Percentiles rank a stretch among this genome's conserved stretches.
These are phyloP conservation scores for Citrullus mucosospermus DNA, from an alignment of 306 rosid species.

Conservation along the genomic window DNA sequence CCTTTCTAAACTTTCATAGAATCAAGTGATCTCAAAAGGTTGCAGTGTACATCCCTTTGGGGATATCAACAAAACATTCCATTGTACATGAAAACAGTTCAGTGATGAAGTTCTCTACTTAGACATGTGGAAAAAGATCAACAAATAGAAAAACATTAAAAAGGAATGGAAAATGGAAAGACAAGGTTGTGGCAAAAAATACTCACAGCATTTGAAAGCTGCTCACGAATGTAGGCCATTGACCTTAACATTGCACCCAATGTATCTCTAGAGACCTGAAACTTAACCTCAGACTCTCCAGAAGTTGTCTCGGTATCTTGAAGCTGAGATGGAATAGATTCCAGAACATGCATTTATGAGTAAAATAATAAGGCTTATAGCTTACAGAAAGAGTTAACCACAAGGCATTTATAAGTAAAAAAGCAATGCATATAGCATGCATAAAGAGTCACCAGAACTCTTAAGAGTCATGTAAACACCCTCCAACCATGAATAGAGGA, in stretches of 20 bases:
- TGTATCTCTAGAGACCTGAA: slow-evolving; percentile 86
- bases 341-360: neutral
- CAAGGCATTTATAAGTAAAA: neutral
- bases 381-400: neutral
- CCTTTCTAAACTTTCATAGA: neutral
- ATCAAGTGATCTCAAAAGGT: neutral
- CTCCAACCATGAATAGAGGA: neutral
- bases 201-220: slow-evolving; percentile 69
- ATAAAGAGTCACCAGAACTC: slow-evolving; percentile 1
- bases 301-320: slow-evolving; percentile 66
- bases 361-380: neutral
- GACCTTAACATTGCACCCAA: slow-evolving; percentile 89
- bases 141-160: too few relatives aligned
- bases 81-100: neutral
- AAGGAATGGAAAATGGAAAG: neutral
- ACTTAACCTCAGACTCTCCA: slow-evolving; percentile 83
- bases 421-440: neutral
- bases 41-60: neutral
- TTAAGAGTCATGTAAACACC: neutral
- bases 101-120: neutral
- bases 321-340: slow-evolving; percentile 35
- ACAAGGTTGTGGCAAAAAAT: slow-evolving; percentile 5
- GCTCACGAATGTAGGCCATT: slow-evolving; percentile 93
- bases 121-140: too few relatives aligned
- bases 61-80: neutral